Percentiles rank a stretch among this genome's conserved stretches.
Evolutionary conservation across 371 early-diverging fungal species (phyloP).

Genomic region (Dichotomocladium elegans): DNA sequence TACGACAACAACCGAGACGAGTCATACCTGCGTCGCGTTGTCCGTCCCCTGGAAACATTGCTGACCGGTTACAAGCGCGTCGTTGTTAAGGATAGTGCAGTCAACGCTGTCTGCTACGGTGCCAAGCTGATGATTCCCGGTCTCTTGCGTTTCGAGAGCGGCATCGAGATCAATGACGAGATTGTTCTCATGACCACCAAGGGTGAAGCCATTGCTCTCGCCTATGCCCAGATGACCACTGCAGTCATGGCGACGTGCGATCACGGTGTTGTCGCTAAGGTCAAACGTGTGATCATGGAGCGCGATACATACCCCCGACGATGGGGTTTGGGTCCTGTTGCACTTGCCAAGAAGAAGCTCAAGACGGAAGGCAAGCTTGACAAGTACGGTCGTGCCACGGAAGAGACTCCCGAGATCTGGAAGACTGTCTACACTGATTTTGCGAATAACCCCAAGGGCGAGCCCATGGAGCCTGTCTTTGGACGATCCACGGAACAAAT

Average conservation of each 20-base stretch:
- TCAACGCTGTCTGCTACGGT: constrained; percentile 99
- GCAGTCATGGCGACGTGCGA: constrained; percentile 87
- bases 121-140: constrained; percentile 99
- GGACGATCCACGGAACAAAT: constrained; percentile 23
- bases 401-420: constrained; percentile 80
- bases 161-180: constrained; percentile 93
- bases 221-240: constrained; percentile 95
- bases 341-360: constrained; percentile 94
- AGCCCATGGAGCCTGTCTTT: constrained; percentile 28
- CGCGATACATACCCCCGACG: constrained; percentile 97
- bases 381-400: constrained; percentile 90
- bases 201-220: constrained; percentile 99
- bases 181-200: constrained; percentile 99
- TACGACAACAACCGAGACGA: constrained; percentile 97
- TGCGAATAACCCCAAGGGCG: constrained; percentile 46
- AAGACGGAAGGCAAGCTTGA: constrained; percentile 96
- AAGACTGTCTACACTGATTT: constrained; percentile 73
- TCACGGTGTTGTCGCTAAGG: constrained; percentile 97
- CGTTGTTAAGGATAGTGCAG: constrained; percentile 98
- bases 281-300: constrained; percentile 99
- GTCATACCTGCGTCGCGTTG: constrained; percentile 84
- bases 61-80: constrained; percentile 96
- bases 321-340: constrained; percentile 97
- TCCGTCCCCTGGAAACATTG: constrained; percentile 96
- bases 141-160: constrained; percentile 95